Conservation (phyloP, 768 basidiomycete genomes). For the Suillus clintonianus region DNA sequence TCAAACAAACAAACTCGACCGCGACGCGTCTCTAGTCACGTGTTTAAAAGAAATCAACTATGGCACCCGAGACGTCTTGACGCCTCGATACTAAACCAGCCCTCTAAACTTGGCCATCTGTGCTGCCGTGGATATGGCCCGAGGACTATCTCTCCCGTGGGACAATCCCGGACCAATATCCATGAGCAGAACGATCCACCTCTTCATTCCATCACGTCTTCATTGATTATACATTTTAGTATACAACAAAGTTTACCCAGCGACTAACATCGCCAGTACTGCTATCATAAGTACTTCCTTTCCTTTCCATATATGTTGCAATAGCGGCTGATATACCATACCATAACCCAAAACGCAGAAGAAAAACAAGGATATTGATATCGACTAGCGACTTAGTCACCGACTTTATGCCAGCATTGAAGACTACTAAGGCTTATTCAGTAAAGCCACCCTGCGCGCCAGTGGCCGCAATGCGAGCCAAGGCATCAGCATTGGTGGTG, state of each 20-base stretch:
- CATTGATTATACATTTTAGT: not conserved
- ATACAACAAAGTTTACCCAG: not conserved
- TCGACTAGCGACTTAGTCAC: not conserved
- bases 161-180: not conserved
- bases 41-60: not conserved
- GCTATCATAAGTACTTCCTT: not conserved
- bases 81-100: no score
- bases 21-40: not conserved
- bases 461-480: constrained; percentile 40
- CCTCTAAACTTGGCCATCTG: no score
- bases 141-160: not conserved
- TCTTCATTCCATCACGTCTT: not conserved
- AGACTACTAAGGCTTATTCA: constrained; percentile 22
- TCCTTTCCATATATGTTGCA: not conserved
- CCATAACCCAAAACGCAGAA: not conserved
- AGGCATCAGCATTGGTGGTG: constrained; percentile 47
- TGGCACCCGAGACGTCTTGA: no score
- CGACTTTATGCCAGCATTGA: not conserved
- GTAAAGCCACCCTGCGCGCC: constrained; percentile 49
- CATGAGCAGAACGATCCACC: not conserved
- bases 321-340: not conserved
- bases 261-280: constrained; percentile 2
- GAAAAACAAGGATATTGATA: not conserved
- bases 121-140: not conserved
- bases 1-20: no score